Evolutionary conservation across 208 protist genomes (phyloP).

Genomic region (Trypanosoma cruzi): DNA sequence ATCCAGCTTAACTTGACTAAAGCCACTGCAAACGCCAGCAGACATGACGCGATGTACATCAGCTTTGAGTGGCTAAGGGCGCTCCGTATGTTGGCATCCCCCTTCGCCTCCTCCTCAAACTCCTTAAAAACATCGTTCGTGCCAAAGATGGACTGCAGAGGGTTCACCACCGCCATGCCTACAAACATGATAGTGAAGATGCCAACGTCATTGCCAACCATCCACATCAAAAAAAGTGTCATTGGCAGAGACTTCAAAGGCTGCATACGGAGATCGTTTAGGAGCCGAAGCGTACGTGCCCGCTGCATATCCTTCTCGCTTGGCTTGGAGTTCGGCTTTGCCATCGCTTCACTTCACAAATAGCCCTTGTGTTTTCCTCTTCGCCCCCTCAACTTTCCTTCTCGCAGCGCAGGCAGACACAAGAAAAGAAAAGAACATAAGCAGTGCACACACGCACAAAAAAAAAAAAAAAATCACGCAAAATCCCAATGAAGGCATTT

Average conservation of each 20-base stretch:
- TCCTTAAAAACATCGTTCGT: slow-evolving; percentile 51
- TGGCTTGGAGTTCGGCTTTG: slow-evolving; percentile 20
- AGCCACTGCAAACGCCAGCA: slow-evolving; percentile 68
- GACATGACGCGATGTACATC: slow-evolving; percentile 81
- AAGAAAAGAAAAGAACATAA: slow-evolving; percentile 1
- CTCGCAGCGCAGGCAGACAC: background rate
- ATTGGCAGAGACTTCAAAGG: slow-evolving; percentile 86
- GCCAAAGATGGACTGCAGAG: slow-evolving; percentile 62
- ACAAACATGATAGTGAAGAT: slow-evolving; percentile 93
- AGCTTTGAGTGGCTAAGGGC: slow-evolving; percentile 61
- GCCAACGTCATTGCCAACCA: slow-evolving; percentile 87
- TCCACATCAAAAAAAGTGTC: slow-evolving; percentile 89
- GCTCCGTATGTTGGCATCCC: slow-evolving; percentile 52
- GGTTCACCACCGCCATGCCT: slow-evolving; percentile 83
- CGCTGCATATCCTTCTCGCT: slow-evolving; percentile 61
- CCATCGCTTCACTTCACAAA: slow-evolving; percentile 16
- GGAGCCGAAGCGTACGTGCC: slow-evolving; percentile 45
- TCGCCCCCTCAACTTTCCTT: background rate
- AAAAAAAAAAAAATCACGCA: background rate
- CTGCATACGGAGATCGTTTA: slow-evolving; percentile 75
- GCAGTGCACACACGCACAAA: background rate
- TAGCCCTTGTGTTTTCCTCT: slow-evolving; percentile 11
- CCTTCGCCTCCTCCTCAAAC: slow-evolving; percentile 69
- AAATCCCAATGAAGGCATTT: background rate
- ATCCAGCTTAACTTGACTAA: slow-evolving; percentile 88